Conservation (phyloP, 805 yeast species). For the Tetrapisispora taiwanensis region DNA sequence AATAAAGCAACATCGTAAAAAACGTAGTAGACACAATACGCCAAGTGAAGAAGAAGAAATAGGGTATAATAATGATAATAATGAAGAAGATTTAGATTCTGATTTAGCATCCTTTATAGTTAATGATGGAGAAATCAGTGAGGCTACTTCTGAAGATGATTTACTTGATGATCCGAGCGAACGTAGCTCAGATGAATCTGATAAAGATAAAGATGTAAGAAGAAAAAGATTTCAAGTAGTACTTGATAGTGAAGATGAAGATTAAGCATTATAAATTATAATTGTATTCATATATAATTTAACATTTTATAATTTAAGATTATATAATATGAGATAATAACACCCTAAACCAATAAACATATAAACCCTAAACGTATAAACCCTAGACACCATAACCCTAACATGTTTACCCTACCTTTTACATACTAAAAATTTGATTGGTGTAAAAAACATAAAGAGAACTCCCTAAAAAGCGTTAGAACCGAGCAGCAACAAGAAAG, state of each 20-base stretch:
- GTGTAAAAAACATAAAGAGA: background rate
- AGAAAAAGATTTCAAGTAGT: slow-evolving; percentile 16
- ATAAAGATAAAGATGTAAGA: slow-evolving; percentile 1
- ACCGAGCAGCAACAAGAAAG: background rate
- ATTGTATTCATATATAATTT: no score
- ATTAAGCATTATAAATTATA: background rate
- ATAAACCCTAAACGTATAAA: no score
- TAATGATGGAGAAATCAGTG: slow-evolving; percentile 15
- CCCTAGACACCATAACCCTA: no score
- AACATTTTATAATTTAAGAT: no score
- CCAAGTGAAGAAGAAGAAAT: slow-evolving; percentile 10
- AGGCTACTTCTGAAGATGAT: slow-evolving; percentile 22
- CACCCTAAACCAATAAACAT: no score
- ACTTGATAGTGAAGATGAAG: slow-evolving; percentile 19
- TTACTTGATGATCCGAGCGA: slow-evolving; percentile 8
- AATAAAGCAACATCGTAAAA: background rate
- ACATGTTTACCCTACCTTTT: background rate
- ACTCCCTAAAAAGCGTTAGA: slow-evolving; percentile 1
- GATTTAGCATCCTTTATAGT: slow-evolving; percentile 15
- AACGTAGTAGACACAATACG: background rate
- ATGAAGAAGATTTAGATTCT: slow-evolving; percentile 5
- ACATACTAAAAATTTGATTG: background rate
- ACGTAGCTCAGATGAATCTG: background rate
- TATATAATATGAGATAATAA: no score
- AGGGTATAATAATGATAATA: slow-evolving; percentile 3